Evolutionary conservation across 1,284 basidiomycete genomes (phyloP).

Genomic region (Anthracocystis walkeri): DNA sequence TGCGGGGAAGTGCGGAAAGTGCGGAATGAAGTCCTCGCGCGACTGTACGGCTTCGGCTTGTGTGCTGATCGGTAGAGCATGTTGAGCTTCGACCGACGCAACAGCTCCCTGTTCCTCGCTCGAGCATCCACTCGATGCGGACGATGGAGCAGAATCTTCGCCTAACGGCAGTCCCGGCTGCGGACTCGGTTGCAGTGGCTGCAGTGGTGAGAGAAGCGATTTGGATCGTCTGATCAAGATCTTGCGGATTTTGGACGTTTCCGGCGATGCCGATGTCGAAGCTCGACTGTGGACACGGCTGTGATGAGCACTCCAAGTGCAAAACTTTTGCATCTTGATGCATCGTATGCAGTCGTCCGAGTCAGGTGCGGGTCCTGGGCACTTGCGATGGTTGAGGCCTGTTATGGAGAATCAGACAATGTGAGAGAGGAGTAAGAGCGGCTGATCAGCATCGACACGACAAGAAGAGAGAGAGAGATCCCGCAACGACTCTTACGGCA

Average conservation of each 20-base stretch:
- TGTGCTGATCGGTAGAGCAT: no score
- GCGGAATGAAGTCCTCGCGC: neutral
- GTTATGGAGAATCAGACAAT: neutral
- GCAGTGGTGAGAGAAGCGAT: conserved; percentile 5
- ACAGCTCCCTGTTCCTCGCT: neutral
- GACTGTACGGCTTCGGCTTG: neutral
- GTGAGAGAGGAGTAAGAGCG: no score
- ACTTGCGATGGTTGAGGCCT: conserved; percentile 40
- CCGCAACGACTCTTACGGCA: conserved; percentile 31
- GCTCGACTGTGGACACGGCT: neutral
- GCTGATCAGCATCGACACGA: no score
- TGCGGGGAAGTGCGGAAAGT: neutral
- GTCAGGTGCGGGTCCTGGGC: conserved; percentile 20
- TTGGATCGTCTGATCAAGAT: conserved; percentile 10
- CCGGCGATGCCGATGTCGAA: conserved; percentile 13
- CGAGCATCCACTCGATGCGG: neutral
- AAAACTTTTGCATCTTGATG: conserved; percentile 11
- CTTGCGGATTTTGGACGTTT: neutral
- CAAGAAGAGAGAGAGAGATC: neutral
- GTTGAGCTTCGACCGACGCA: neutral
- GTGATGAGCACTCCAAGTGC: conserved; percentile 24
- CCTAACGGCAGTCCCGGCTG: neutral
- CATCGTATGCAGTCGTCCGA: conserved; percentile 24
- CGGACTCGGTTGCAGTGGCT: neutral
- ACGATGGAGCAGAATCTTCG: neutral